Evolutionary conservation across 164 flowering plant species (phyloP).

Genomic region (Aristolochia contorta): DNA sequence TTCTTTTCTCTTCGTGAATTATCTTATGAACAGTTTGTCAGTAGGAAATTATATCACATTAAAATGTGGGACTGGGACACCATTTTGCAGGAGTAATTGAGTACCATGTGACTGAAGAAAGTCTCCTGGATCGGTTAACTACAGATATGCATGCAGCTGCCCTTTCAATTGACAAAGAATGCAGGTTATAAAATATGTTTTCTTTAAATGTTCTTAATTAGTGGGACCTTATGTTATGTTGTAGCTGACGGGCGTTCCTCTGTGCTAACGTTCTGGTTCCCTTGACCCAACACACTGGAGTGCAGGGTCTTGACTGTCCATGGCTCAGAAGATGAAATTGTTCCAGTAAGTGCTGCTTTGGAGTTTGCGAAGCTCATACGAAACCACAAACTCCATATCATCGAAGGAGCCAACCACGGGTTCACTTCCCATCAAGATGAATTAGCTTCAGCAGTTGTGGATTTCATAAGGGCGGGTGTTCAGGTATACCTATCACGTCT

Average conservation of each 20-base stretch:
- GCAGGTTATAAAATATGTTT: slow-evolving; percentile 40
- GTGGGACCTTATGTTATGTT: neutral
- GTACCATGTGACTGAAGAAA: slow-evolving; percentile 67
- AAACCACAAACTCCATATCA: slow-evolving; percentile 54
- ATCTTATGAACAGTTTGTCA: neutral
- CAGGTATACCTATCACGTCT: slow-evolving; percentile 16
- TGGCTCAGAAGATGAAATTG: slow-evolving; percentile 66
- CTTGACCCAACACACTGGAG: neutral
- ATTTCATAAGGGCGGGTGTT: slow-evolving; percentile 36
- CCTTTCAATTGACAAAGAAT: slow-evolving; percentile 29
- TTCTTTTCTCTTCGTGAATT: neutral
- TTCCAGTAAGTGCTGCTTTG: slow-evolving; percentile 64
- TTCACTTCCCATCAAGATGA: slow-evolving; percentile 53
- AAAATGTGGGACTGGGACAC: neutral
- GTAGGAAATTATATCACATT: neutral
- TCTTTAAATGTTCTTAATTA: neutral
- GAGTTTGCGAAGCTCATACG: slow-evolving; percentile 69
- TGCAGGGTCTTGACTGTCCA: slow-evolving; percentile 79
- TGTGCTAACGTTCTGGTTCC: neutral
- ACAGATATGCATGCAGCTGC: slow-evolving; percentile 56
- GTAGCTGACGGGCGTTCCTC: neutral
- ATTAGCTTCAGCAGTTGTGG: slow-evolving; percentile 35
- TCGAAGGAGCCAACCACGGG: slow-evolving; percentile 74
- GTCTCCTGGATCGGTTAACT: slow-evolving; percentile 66
- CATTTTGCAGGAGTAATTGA: slow-evolving; percentile 40